These are phyloP conservation scores for Penicillium antarcticum DNA, from an alignment of 495 filamentous ascomycete species.

Conservation along the genomic window DNA sequence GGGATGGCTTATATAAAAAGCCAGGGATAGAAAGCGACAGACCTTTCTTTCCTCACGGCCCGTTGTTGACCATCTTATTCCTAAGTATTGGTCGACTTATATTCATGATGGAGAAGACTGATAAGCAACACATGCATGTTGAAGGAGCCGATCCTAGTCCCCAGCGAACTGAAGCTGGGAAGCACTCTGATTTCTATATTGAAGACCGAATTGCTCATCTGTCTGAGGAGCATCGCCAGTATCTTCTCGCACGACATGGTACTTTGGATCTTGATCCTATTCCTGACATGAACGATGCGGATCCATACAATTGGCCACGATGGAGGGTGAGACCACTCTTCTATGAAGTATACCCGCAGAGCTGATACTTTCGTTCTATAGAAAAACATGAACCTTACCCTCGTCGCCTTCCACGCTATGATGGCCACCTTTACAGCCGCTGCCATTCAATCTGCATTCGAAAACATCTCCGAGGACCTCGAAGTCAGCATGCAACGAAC, in stretches of 20 bases:
- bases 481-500: conserved; percentile 42
- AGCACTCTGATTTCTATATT: conserved; percentile 15
- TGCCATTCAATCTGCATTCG: conserved; percentile 51
- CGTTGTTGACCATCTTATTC: background rate
- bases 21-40: background rate
- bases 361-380: conserved; percentile 9
- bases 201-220: conserved; percentile 22
- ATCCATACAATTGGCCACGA: conserved; percentile 53
- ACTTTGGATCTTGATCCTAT: conserved; percentile 51
- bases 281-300: conserved; percentile 41
- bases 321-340: conserved; percentile 30
- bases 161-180: conserved; percentile 10
- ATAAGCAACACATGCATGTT: conserved; percentile 15
- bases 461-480: conserved; percentile 45
- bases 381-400: conserved; percentile 52
- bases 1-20: background rate
- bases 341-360: background rate
- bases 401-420: conserved; percentile 55
- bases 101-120: conserved; percentile 14
- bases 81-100: background rate
- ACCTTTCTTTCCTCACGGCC: background rate
- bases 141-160: conserved; percentile 4
- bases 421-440: conserved; percentile 55
- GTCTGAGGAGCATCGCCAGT: conserved; percentile 33
- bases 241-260: conserved; percentile 45